Evolutionary conservation across 768 basidiomycete species (phyloP), one percentile per base, ranked within the genome.

Genomic region (Pisolithus marmoratus): DNA sequence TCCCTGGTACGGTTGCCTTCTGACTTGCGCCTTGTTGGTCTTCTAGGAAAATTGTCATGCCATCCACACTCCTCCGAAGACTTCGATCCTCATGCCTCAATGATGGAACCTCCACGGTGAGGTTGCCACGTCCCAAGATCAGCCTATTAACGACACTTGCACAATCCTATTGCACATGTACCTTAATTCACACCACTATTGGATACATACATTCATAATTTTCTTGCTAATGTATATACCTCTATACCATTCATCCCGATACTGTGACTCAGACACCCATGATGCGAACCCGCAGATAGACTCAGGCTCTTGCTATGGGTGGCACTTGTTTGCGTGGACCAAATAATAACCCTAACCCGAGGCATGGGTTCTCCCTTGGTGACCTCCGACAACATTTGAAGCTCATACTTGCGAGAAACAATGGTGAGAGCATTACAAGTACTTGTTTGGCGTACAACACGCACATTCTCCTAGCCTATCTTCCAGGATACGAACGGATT

Each of bases 1-100:
- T 93, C 90, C 9, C 72, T 93, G 40, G 86, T 91, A 41, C 78
- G 79, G 53, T 66, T 91, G 23, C 89, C 90, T 22, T 81, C 86
- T 9, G 71, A 74, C 49, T 62, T 79, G 52, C 66, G 68, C 48
- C 58, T 69, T 46, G 56, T 59, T 9, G 47, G 48, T 27, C 53
- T 65, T 26, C 27, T 58, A 47, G 49, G 58, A 38, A 67, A 55
- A 34, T 36, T 60, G 26, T 54, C 54, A 27, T 42, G 45, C 19
- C 46, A 49, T 26, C 48, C 37, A 41, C 48, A 50, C 49, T 50
- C 29, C 17, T 40, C 46, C 9, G 12, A 42, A 8, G n/a, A 27
- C 12, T 45, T 57, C 11, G 20, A 23, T 20, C 20, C 36, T 48
- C 50, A 26, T 3, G 4, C 26, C 7, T 3, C 26, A 37, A 44